A percentile compares a stretch with the other conserved stretches of the same genome.
These are phyloP conservation scores for Fomitopsis betulina DNA, from an alignment of 1,284 basidiomycete genomes.

Conservation along the genomic window DNA sequence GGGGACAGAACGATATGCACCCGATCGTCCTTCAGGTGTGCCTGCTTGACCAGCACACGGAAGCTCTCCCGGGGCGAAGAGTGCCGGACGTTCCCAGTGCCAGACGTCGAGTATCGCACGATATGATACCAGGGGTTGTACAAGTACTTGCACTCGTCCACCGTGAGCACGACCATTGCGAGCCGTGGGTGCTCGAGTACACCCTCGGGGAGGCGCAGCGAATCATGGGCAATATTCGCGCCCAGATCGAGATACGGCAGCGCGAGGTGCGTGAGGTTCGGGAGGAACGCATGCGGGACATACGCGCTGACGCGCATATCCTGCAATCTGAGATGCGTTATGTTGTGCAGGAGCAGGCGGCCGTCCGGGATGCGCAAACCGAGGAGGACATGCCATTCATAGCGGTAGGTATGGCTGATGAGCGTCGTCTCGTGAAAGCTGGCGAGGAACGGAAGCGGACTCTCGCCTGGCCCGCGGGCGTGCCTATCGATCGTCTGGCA, in stretches of 20 bases:
- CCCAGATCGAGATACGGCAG: constrained; percentile 23
- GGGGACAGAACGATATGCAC: constrained; percentile 20
- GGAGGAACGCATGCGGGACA: constrained; percentile 21
- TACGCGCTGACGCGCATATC: constrained; percentile 21
- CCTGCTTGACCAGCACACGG: constrained; percentile 14
- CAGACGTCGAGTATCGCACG: constrained; percentile 7
- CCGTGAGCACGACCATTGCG: constrained; percentile 23
- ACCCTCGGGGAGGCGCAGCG: constrained; percentile 18
- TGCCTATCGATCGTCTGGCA: constrained; percentile 8
- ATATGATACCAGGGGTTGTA: constrained; percentile 20
- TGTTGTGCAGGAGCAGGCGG: constrained; percentile 16
- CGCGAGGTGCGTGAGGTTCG: constrained; percentile 25
- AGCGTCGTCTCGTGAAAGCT: constrained; percentile 18
- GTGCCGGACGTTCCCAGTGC: not conserved
- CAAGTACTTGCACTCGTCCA: constrained; percentile 20
- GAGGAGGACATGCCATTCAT: constrained; percentile 23
- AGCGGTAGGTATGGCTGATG: constrained; percentile 21
- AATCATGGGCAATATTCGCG: constrained; percentile 12
- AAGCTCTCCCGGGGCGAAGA: constrained; percentile 18
- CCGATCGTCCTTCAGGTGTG: constrained; percentile 17
- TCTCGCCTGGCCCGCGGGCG: not conserved
- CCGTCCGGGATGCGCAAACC: constrained; percentile 12
- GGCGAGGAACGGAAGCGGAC: constrained; percentile 6
- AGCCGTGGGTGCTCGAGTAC: constrained; percentile 14
- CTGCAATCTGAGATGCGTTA: constrained; percentile 24